phyloP scores from a whole-genome alignment of 1,284 basidiomycete species.

The Ustilago cynodontis region DNA sequence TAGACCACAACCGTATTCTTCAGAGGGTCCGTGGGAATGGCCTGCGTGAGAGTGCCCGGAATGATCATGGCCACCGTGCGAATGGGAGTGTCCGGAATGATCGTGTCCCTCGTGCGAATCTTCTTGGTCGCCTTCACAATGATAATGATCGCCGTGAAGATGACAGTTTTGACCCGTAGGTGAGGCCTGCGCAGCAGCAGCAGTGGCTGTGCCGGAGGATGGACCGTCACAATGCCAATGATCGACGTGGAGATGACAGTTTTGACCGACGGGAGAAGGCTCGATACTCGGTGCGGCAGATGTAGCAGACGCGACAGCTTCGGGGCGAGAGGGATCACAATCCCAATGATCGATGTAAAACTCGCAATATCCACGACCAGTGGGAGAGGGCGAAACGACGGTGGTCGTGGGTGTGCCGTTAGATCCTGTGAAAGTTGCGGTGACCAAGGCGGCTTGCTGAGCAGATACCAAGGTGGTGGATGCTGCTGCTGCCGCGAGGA shows the following conservation, averaged over 20 bases:
- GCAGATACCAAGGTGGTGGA: not conserved
- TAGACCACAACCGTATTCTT: constrained; percentile 68
- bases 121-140: constrained; percentile 29
- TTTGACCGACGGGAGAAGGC: constrained; percentile 26
- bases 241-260: constrained; percentile 28
- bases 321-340: constrained; percentile 20
- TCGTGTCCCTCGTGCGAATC: constrained; percentile 17
- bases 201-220: constrained; percentile 8
- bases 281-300: constrained; percentile 9
- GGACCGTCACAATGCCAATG: constrained; percentile 35
- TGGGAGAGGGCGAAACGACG: constrained; percentile 24
- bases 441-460: constrained; percentile 19
- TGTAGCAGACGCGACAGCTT: not conserved
- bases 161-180: constrained; percentile 36
- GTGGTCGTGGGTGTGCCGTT: constrained; percentile 29
- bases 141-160: constrained; percentile 49
- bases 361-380: constrained; percentile 41
- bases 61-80: constrained; percentile 24
- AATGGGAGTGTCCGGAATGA: constrained; percentile 25
- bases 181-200: constrained; percentile 22
- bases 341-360: constrained; percentile 44
- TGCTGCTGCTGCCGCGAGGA: constrained; percentile 14
- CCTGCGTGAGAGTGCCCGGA: constrained; percentile 41
- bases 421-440: constrained; percentile 11
- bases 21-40: constrained; percentile 69